Evolutionary conservation across 164 flowering plant species (phyloP), one percentile per base, ranked within the genome.

Genomic region (Magnolia sinica): DNA sequence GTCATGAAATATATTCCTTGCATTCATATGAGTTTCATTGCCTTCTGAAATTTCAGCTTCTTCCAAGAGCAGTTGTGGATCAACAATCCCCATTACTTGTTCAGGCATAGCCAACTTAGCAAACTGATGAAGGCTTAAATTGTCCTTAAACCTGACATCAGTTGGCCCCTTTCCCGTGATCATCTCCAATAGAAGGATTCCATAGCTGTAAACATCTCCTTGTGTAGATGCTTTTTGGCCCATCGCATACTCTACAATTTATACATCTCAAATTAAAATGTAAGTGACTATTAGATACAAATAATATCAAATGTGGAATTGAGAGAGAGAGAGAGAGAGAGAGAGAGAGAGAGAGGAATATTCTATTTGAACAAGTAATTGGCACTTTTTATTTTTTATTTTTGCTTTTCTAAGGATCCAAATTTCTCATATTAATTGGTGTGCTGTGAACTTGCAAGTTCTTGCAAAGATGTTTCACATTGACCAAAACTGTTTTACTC

Each of bases 181-280:
- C 24, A 72, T 72, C 24, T 72, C 74, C 27, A 83, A 78, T 31
- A 83, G 7, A 14, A 83, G 37, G 6, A 83, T 81, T 14, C 82
- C 86, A 73, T 22, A 81, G 55, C 83, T 83, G 77, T 83, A 83
- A 4, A 78, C 77, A 76, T 83, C 85, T 1, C 81, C 85, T 18
- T 63, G 50, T 16, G 79, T 74, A 1, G 84, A 72, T 5, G 76
- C 77, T 24, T 19, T 52, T 4, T 65, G 78, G 7, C 81, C 82
- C 4, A 75, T 27, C 8, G 78, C 85, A 76, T 83, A 83, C 68
- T 83, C 85, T 83, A 70, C 52, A 37, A 20, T 23, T 23, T 66
- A 63, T 63, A n/a, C 8, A 63, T 22, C 65, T 63, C 65, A 63
- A 6, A 9, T 63, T 63, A 37, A 37, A 37, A 37, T 37, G 45